Conservation (phyloP, 164 flowering plant species). For the Dillenia turbinata region DNA sequence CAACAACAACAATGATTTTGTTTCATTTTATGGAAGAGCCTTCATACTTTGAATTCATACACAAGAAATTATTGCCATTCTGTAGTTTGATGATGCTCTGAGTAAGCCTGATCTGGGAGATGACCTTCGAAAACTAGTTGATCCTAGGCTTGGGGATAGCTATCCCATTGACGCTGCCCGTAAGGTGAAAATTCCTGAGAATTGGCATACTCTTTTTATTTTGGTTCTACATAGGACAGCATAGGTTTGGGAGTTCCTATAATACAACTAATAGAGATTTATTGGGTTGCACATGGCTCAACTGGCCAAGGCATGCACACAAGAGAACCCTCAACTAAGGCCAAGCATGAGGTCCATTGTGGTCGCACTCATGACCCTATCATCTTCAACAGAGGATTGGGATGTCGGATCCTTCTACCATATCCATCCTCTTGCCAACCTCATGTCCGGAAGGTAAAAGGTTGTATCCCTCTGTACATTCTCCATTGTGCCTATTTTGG, state of each 20-base stretch:
- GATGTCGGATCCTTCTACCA: constrained; percentile 72
- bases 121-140: constrained; percentile 51
- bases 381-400: constrained; percentile 76
- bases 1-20: too few relatives aligned
- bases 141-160: constrained; percentile 64
- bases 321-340: constrained; percentile 69
- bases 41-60: too few relatives aligned
- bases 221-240: not conserved
- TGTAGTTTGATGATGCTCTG: constrained; percentile 80
- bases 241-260: too few relatives aligned
- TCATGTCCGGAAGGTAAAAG: constrained; percentile 71
- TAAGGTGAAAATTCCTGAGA: constrained; percentile 37
- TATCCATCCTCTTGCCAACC: constrained; percentile 58
- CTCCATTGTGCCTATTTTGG: not conserved
- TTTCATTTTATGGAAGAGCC: too few relatives aligned
- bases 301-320: constrained; percentile 81
- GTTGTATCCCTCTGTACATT: not conserved
- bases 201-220: not conserved
- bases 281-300: constrained; percentile 56
- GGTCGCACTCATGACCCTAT: constrained; percentile 78
- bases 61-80: too few relatives aligned
- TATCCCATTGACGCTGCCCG: constrained; percentile 64
- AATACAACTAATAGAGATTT: not conserved
- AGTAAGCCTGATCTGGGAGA: constrained; percentile 46
- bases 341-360: constrained; percentile 88